Evolutionary conservation across 2,329 filamentous ascomycete genomes (phyloP), one percentile per base, ranked within the genome.

Genomic region (Aspergillus thermomutatus): DNA sequence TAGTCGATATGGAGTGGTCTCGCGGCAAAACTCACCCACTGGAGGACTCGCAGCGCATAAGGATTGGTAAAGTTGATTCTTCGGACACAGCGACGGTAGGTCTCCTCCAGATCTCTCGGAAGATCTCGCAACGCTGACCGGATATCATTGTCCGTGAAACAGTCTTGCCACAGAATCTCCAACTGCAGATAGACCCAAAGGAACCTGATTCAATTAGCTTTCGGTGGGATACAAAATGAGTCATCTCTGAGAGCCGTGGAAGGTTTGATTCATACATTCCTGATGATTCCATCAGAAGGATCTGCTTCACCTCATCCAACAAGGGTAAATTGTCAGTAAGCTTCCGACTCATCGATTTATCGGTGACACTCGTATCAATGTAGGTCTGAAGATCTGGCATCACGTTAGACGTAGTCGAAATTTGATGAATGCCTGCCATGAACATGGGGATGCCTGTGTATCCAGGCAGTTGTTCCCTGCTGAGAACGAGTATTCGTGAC

Each of bases 131-230:
- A 50, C 1, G 57, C 56, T 28, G 45, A 27, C 17, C 50, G 54
- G 41, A 66, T 66, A 50, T 57, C 57, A n/a, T 46, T 45, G 47
- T 66, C 63, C 2, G 61, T 62, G 37, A 55, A 47, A 48, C 63
- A 66, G 0, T 54, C 60, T n/a, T 63, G 55, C 64, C 61, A 66
- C 3, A 66, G 57, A 37, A 65, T 63, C 46, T 66, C 64, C 37
- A 65, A 31, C 48, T 65, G 61, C 9, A 66, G 60, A 51, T 60
- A 60, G 3, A 63, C 62, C 62, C 62, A 66, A n/a, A 62, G 26
- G 8, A 27, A 27, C 26, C 26, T 27, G 26, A 27, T 27, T 8
- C 26, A 27, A 27, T 27, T 27, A 27, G 26, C 26, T 7, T 27
- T 27, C 7, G 7, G 7, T 2, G 4, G 8, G 7, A 27, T 27